Percentiles rank a stretch among this genome's conserved stretches.
These are phyloP conservation scores for Botryotinia narcissicola DNA, from an alignment of 2,329 filamentous ascomycete genomes.

Conservation along the genomic window DNA sequence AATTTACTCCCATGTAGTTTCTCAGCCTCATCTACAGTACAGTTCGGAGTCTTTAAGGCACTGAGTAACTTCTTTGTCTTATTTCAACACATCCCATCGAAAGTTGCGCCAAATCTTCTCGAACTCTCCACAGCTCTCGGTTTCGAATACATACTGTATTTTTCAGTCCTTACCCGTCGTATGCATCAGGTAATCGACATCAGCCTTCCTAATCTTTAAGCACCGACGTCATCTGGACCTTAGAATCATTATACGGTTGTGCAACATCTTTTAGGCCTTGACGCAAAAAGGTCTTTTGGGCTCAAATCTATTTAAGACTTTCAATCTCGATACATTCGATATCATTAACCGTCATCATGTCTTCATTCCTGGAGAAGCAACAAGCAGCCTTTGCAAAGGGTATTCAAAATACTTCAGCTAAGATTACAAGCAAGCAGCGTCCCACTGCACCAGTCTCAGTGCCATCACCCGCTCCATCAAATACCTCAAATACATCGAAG, in stretches of 20 bases:
- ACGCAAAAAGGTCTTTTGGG: not conserved
- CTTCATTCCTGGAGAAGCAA: constrained; percentile 62
- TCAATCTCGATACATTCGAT: not conserved
- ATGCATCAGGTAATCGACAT: not conserved
- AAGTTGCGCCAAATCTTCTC: not conserved
- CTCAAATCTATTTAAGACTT: not conserved
- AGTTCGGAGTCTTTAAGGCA: not conserved
- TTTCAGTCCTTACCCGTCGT: not conserved
- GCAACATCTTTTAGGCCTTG: not conserved
- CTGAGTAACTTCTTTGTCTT: not conserved
- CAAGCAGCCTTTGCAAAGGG: constrained; percentile 60
- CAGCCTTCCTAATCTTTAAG: not conserved
- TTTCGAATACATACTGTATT: not conserved
- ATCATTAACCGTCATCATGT: constrained; percentile 47
- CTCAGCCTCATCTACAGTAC: constrained; percentile 8
- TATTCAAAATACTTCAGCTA: constrained; percentile 61
- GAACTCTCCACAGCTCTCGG: not conserved
- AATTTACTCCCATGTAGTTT: not conserved
- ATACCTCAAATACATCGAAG: constrained; percentile 50
- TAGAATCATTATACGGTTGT: not conserved
- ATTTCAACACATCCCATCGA: not conserved
- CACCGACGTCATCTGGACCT: constrained; percentile 11
- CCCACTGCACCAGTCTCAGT: constrained; percentile 52
- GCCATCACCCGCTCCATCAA: constrained; percentile 61
- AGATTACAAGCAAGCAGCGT: constrained; percentile 54